phyloP scores from a whole-genome alignment of 345 rosid genomes.

The Citrus glauca region DNA sequence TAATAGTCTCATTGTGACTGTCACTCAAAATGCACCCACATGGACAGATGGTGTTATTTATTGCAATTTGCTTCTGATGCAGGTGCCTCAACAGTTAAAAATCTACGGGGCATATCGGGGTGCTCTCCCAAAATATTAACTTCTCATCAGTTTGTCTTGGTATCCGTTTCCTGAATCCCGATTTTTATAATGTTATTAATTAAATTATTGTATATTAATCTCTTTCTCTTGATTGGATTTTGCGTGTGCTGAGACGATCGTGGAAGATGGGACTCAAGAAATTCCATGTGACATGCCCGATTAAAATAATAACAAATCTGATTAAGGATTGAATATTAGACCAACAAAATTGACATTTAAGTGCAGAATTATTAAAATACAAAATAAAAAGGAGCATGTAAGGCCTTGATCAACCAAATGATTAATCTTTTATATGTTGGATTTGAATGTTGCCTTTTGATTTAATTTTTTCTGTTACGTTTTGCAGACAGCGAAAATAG shows the following conservation, averaged over 20 bases:
- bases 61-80: slow-evolving; percentile 21
- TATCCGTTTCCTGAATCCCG: slow-evolving; percentile 5
- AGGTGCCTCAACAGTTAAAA: slow-evolving; percentile 17
- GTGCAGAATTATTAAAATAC: background rate
- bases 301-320: background rate
- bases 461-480: background rate
- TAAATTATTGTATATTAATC: background rate
- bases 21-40: background rate
- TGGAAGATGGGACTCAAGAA: slow-evolving; percentile 22
- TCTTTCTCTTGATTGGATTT: slow-evolving; percentile 9
- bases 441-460: background rate
- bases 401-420: background rate
- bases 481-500: background rate
- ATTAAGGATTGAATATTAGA: background rate
- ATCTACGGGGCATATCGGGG: slow-evolving; percentile 2
- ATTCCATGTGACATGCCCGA: slow-evolving; percentile 28
- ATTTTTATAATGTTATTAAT: background rate
- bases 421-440: background rate
- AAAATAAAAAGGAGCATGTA: background rate
- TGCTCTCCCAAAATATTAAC: background rate
- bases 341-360: slow-evolving; percentile 8
- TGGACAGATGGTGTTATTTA: slow-evolving; percentile 3
- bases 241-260: slow-evolving; percentile 19
- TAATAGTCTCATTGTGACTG: background rate
- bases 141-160: background rate